Evolutionary conservation across 345 rosid genomes (phyloP).

Genomic region (Reutealis trisperma): DNA sequence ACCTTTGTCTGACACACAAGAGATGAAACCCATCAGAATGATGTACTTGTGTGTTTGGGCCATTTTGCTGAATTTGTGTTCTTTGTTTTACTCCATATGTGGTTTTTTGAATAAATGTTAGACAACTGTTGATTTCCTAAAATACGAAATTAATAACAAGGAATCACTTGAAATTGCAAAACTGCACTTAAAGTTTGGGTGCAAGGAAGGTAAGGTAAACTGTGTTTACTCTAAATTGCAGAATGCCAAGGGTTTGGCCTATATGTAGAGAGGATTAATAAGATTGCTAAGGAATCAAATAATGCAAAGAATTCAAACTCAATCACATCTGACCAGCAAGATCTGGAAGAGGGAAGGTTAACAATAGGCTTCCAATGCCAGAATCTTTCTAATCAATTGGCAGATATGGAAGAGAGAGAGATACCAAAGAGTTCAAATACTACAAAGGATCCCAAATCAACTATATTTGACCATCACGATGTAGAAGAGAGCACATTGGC

Average conservation of each 20-base stretch:
- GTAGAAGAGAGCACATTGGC: neutral
- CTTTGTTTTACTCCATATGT: too few relatives aligned
- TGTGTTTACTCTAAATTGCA: slow-evolving; percentile 10
- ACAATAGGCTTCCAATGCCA: neutral
- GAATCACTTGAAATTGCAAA: slow-evolving; percentile 18
- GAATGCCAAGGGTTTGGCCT: neutral
- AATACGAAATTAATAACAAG: slow-evolving; percentile 14
- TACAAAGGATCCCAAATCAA: neutral
- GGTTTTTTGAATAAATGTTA: too few relatives aligned
- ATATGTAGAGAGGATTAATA: neutral
- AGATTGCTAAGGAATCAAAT: slow-evolving; percentile 7
- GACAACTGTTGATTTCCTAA: neutral
- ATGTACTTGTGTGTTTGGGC: too few relatives aligned
- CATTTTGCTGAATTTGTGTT: too few relatives aligned
- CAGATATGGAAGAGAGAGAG: slow-evolving; percentile 16
- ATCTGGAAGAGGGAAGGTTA: slow-evolving; percentile 4
- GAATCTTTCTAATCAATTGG: neutral
- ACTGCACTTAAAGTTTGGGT: slow-evolving; percentile 8
- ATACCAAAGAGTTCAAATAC: neutral
- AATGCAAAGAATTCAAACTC: slow-evolving; percentile 1
- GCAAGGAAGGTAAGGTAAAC: slow-evolving; percentile 14
- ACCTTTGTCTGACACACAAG: too few relatives aligned
- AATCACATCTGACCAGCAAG: neutral
- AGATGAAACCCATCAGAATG: too few relatives aligned
- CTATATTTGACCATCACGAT: neutral